A percentile compares a stretch with the other conserved stretches of the same genome.
Evolutionary conservation across 306 rosid species (phyloP).

Genomic region (Gleditsia sinensis): DNA sequence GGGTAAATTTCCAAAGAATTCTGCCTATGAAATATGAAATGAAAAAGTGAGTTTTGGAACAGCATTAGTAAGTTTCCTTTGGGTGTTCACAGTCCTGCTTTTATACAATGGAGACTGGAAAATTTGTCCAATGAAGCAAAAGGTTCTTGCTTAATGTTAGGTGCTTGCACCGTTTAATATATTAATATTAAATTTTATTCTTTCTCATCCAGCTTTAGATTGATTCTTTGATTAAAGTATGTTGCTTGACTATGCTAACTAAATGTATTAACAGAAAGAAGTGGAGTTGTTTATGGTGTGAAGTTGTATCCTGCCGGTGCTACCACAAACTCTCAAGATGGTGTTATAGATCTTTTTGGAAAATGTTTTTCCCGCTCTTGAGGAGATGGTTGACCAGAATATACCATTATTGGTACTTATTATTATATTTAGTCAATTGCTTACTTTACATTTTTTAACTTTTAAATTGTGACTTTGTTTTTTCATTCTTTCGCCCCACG

Average conservation of each 20-base stretch:
- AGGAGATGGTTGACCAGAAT: constrained; percentile 77
- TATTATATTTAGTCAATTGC: background rate
- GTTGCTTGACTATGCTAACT: constrained; percentile 30
- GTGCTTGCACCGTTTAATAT: too few species aligned
- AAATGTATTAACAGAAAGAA: constrained; percentile 53
- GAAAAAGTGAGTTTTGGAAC: background rate
- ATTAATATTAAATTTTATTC: too few species aligned
- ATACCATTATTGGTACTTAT: constrained; percentile 74
- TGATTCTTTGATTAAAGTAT: background rate
- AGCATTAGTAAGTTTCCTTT: background rate
- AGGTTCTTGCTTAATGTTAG: background rate
- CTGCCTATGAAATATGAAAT: constrained; percentile 1
- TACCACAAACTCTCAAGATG: constrained; percentile 93
- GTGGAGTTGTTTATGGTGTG: constrained; percentile 77
- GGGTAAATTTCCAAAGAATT: background rate
- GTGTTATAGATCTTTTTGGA: constrained; percentile 83
- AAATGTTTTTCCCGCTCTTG: constrained; percentile 80
- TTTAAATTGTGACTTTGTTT: constrained; percentile 4
- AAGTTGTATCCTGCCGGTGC: constrained; percentile 97
- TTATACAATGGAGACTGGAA: background rate
- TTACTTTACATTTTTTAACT: background rate
- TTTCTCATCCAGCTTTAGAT: constrained; percentile 3
- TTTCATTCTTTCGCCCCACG: background rate
- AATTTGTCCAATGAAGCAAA: background rate
- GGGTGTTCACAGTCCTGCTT: background rate